A percentile compares a stretch with the other conserved stretches of the same genome.
These are phyloP conservation scores for Parmelia sp. DNA, from an alignment of 495 filamentous ascomycete species.

Conservation along the genomic window DNA sequence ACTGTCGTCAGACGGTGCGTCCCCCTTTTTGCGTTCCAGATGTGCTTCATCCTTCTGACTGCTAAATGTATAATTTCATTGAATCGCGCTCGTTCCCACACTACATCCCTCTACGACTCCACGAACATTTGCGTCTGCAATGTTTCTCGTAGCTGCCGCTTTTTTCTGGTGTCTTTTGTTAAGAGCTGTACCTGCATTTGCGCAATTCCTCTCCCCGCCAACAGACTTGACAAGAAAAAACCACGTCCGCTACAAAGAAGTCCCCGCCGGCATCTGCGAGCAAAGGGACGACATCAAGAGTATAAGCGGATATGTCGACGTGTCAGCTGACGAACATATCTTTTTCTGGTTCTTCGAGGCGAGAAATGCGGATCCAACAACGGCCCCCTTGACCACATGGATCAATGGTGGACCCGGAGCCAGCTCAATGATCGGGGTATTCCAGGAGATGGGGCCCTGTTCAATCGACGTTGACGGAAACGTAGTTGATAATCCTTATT, in stretches of 20 bases:
- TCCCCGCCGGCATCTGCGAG: constrained; percentile 53
- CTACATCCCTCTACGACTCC: not conserved
- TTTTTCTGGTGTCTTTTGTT: not conserved
- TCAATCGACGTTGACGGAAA: constrained; percentile 47
- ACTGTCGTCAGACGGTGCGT: not conserved
- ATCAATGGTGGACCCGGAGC: constrained; percentile 55
- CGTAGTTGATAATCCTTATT: constrained; percentile 43
- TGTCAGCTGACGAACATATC: constrained; percentile 44
- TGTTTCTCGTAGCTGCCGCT: not conserved
- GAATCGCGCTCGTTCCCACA: not conserved
- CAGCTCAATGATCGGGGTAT: constrained; percentile 54
- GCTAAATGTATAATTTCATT: not conserved
- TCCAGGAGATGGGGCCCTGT: constrained; percentile 60
- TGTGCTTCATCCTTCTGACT: not conserved
- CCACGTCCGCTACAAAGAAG: constrained; percentile 48
- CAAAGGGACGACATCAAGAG: constrained; percentile 46
- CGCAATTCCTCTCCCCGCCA: not conserved
- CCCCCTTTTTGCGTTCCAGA: not conserved
- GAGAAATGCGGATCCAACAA: constrained; percentile 39
- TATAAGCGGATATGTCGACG: constrained; percentile 51
- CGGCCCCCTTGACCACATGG: constrained; percentile 48
- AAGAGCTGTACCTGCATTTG: not conserved
- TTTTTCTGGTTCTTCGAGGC: constrained; percentile 51
- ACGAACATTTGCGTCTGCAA: not conserved
- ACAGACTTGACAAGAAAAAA: not conserved